Evolutionary conservation across 2,329 filamentous ascomycete species (phyloP).

Genomic region (Diaporthe citri): DNA sequence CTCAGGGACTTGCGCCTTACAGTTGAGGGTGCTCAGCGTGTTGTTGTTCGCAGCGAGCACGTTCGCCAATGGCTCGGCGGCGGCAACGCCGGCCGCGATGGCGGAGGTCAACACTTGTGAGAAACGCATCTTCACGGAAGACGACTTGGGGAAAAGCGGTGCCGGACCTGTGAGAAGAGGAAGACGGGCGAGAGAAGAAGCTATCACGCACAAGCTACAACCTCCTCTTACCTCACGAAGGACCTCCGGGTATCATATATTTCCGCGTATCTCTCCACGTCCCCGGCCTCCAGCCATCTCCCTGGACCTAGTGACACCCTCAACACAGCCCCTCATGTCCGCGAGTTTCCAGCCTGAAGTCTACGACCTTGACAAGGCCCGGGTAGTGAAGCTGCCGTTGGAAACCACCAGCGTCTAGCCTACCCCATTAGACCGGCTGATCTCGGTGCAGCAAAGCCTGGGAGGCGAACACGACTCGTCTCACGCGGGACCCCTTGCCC

Average conservation of each 20-base stretch:
- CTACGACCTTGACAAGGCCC: conserved; percentile 25
- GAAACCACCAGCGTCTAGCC: conserved; percentile 1
- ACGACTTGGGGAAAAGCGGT: conserved; percentile 3
- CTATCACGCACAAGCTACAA: neutral
- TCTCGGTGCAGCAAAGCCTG: conserved; percentile 13
- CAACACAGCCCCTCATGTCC: conserved; percentile 9
- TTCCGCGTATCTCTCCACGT: neutral
- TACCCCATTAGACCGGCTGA: conserved; percentile 20
- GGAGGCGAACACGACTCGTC: neutral
- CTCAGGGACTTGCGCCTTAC: neutral
- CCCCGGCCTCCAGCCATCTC: neutral
- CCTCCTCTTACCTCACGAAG: neutral
- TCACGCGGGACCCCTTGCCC: conserved; percentile 14
- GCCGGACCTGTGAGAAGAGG: conserved; percentile 17
- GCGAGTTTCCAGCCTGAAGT: conserved; percentile 30
- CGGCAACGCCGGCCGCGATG: conserved; percentile 18
- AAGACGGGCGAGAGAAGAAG: neutral
- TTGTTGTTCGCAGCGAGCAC: conserved; percentile 37
- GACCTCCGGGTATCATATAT: conserved; percentile 8
- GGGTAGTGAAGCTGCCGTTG: conserved; percentile 28
- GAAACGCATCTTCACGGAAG: conserved; percentile 34
- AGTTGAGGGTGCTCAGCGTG: conserved; percentile 36
- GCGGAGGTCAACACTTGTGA: conserved; percentile 22
- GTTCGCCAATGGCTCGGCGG: conserved; percentile 33
- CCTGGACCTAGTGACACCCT: neutral